A percentile compares a stretch with the other conserved stretches of the same genome.
Conservation (phyloP, 2,329 filamentous ascomycete genomes). For the Fusarium fujikuroi region DNA sequence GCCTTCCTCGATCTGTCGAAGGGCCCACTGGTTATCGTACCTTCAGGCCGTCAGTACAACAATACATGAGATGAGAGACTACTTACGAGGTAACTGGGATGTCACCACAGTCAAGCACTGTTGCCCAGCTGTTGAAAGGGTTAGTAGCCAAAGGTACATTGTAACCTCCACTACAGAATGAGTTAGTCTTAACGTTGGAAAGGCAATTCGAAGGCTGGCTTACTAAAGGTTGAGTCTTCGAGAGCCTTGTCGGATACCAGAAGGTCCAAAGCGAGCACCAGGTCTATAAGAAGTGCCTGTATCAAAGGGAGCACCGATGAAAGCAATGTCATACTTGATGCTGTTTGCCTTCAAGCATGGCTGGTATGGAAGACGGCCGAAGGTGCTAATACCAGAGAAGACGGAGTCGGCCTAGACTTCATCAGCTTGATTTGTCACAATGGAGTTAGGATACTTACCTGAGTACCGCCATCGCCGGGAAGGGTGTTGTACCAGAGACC, state of each 20-base stretch:
- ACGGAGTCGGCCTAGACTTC: slow-evolving; percentile 78
- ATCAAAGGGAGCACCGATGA: slow-evolving; percentile 86
- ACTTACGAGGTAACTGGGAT: slow-evolving; percentile 84
- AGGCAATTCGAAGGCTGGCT: slow-evolving; percentile 47
- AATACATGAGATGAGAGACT: neutral
- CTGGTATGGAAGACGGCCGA: slow-evolving; percentile 80
- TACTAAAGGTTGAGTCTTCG: slow-evolving; percentile 89
- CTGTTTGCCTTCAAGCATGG: slow-evolving; percentile 67
- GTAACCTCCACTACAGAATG: slow-evolving; percentile 76
- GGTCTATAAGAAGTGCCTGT: slow-evolving; percentile 87
- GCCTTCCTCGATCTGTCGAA: slow-evolving; percentile 87
- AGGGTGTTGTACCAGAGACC: slow-evolving; percentile 85
- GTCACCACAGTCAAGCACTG: slow-evolving; percentile 83
- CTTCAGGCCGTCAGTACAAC: slow-evolving; percentile 52
- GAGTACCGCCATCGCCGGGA: slow-evolving; percentile 85
- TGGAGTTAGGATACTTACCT: slow-evolving; percentile 58
- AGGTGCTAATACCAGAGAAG: slow-evolving; percentile 89
- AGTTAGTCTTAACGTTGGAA: neutral
- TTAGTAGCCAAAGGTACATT: slow-evolving; percentile 84
- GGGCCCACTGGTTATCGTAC: slow-evolving; percentile 84
- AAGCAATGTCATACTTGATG: slow-evolving; percentile 85
- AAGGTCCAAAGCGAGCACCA: slow-evolving; percentile 85
- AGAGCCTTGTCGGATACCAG: slow-evolving; percentile 86
- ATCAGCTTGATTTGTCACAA: neutral
- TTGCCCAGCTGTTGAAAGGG: slow-evolving; percentile 83